These are phyloP conservation scores for Leptomonas pyrrhocoris DNA, from an alignment of 208 protist species.

Conservation along the genomic window DNA sequence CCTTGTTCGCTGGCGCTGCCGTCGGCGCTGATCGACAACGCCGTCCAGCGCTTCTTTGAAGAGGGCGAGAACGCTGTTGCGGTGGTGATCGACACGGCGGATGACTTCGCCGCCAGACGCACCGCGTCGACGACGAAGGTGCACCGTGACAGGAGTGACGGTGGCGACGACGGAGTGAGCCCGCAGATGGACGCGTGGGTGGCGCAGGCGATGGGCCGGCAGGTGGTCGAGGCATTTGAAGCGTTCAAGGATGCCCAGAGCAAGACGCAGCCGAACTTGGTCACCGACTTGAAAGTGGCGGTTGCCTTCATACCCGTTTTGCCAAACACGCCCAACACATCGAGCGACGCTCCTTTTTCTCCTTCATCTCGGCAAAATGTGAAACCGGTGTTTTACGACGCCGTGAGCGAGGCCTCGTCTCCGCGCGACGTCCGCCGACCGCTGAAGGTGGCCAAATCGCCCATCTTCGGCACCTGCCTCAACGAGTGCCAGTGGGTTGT, in stretches of 20 bases:
- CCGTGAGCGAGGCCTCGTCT: slow-evolving; percentile 16
- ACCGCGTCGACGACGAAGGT: neutral
- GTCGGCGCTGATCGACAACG: slow-evolving; percentile 30
- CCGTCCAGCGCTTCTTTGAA: slow-evolving; percentile 25
- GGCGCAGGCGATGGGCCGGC: slow-evolving; percentile 10
- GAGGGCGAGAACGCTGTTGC: slow-evolving; percentile 46
- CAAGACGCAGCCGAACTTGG: neutral
- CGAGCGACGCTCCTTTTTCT: neutral
- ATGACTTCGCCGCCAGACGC: neutral
- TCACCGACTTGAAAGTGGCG: slow-evolving; percentile 22
- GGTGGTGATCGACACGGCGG: slow-evolving; percentile 32
- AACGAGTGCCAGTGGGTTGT: slow-evolving; percentile 44
- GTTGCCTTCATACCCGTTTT: slow-evolving; percentile 19
- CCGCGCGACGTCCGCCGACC: slow-evolving; percentile 12
- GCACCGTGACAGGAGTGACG: too few relatives aligned
- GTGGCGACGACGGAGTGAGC: neutral
- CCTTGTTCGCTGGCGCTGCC: slow-evolving; percentile 17
- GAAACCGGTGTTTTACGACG: slow-evolving; percentile 26
- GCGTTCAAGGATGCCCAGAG: slow-evolving; percentile 12
- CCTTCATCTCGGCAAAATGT: neutral
- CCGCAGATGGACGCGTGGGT: slow-evolving; percentile 4
- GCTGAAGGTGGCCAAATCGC: slow-evolving; percentile 46
- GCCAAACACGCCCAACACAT: too few relatives aligned
- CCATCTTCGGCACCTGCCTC: slow-evolving; percentile 47
- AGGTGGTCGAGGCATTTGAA: slow-evolving; percentile 17